A percentile compares a stretch with the other conserved stretches of the same genome.
Conservation (phyloP, 768 basidiomycete species). For the Tricholoma bakamatsutake region DNA sequence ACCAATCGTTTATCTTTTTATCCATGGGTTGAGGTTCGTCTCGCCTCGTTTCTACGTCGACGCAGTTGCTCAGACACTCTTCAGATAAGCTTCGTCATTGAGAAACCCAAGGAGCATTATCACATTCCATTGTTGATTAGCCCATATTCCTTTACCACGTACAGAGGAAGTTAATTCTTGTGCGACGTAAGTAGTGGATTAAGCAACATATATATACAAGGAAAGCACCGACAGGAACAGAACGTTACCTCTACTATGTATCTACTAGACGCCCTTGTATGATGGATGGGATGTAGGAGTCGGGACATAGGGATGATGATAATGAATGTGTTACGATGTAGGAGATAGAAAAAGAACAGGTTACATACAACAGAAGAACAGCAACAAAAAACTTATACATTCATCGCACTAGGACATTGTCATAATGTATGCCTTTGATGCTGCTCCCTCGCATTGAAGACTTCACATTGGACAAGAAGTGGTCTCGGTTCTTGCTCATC, state of each 20-base stretch:
- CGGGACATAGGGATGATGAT: conserved; percentile 24
- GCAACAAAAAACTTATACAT: conserved; percentile 7
- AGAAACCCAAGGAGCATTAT: conserved; percentile 74
- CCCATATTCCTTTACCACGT: conserved; percentile 89
- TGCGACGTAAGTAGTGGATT: conserved; percentile 13
- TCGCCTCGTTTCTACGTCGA: background rate
- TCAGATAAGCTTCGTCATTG: conserved; percentile 75
- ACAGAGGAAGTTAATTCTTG: conserved; percentile 68
- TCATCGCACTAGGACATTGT: conserved; percentile 58
- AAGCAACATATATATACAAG: conserved; percentile 19
- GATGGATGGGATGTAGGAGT: conserved; percentile 10
- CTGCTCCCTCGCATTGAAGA: conserved; percentile 76
- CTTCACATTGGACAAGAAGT: conserved; percentile 83
- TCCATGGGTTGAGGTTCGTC: conserved; percentile 80
- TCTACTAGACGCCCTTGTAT: conserved; percentile 24
- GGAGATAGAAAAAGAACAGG: conserved; percentile 20
- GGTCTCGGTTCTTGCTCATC: conserved; percentile 80
- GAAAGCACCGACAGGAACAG: conserved; percentile 14
- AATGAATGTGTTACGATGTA: conserved; percentile 25
- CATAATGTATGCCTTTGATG: conserved; percentile 77
- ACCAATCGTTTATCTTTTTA: conserved; percentile 70
- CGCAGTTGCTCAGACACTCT: background rate
- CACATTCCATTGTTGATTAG: conserved; percentile 91
- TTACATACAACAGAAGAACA: conserved; percentile 13
- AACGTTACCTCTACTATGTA: conserved; percentile 23